Evolutionary conservation across 1,284 basidiomycete genomes (phyloP).

Genomic region (Ganoderma meredithae): DNA sequence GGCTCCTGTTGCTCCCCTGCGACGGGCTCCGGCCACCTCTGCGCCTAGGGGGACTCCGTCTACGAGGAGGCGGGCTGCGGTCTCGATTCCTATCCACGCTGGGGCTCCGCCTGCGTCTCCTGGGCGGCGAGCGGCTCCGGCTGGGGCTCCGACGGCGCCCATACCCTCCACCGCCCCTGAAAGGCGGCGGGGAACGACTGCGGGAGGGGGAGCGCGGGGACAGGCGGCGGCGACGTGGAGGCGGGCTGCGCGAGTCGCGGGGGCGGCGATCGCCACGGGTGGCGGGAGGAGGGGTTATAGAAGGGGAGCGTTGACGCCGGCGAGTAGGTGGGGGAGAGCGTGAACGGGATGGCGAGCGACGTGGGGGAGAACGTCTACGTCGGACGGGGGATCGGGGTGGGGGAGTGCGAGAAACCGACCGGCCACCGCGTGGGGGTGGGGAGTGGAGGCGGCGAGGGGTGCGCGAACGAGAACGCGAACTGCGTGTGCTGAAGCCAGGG

Average conservation of each 20-base stretch:
- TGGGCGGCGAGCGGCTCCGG: constrained; percentile 46
- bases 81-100: constrained; percentile 29
- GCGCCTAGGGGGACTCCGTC: constrained; percentile 33
- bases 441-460: constrained; percentile 34
- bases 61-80: constrained; percentile 35
- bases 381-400: constrained; percentile 31
- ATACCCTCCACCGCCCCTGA: constrained; percentile 20
- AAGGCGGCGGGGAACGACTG: constrained; percentile 37
- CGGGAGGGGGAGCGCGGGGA: constrained; percentile 50
- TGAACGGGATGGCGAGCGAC: constrained; percentile 35
- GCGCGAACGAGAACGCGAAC: constrained; percentile 34
- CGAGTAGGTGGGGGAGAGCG: constrained; percentile 48
- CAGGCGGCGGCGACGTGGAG: constrained; percentile 58
- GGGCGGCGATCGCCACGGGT: constrained; percentile 39
- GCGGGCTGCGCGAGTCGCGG: constrained; percentile 64
- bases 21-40: constrained; percentile 28
- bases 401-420: constrained; percentile 36
- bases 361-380: constrained; percentile 34
- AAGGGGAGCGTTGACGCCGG: constrained; percentile 57
- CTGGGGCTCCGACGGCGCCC: constrained; percentile 37
- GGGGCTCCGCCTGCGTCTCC: constrained; percentile 43
- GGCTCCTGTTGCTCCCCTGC: constrained; percentile 35
- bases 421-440: constrained; percentile 33
- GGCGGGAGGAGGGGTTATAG: constrained; percentile 48
- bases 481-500: constrained; percentile 29